Base-by-base conservation (phyloP, 202 grass and related monocot species). In the Panicum virgatum region DNA sequence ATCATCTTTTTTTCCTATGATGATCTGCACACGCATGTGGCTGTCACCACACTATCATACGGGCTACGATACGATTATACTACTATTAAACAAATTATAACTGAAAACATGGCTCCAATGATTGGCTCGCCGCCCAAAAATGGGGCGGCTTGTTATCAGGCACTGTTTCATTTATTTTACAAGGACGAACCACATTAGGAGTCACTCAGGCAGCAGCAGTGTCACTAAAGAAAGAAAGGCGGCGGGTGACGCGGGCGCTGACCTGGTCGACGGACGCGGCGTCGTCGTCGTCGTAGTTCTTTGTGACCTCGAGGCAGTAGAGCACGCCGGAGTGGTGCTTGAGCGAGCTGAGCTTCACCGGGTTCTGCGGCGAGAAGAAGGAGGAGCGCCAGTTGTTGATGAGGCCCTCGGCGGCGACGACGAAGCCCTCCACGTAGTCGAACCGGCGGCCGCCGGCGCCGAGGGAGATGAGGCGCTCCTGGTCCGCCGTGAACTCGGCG, bases 341-440 rank as follows among this genome's bases (percentile, higher is more conserved):
- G 25, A 98, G 84, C 40, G 96, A 93, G 90, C 80, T 91, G 61
- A 93, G 63, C 80, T 98, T 98, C 19, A 98, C 89, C 2, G 96
- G 90, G 75, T 98, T 96, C 88, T 83, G 85, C 5, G 90, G 91
- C 38, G 96, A 98, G 96, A 96, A 96, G 85, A 98, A 98, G 73
- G 96, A 98, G 15, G 96, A 98, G 34, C 96, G 82, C 96, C 96
- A 96, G 80, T 96, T 98, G 87, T 98, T 98, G 89, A 96, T 96
- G 64, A 96, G 88, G 40, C 92, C 91, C 69, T 98, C 92, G 73
- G 94, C 92, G 45, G 90, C 91, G 27, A 96, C 90, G 44, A 96
- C 96, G 69, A 98, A 96, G 42, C 96, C 96, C 72, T 98, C 96
- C 2, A 98, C 87, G 73, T 98, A 98, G 82, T 98, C 90, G 70